Percentiles rank a stretch among this genome's conserved stretches.
phyloP scores from a whole-genome alignment of 768 basidiomycete genomes.

The Boletus insuetus region DNA sequence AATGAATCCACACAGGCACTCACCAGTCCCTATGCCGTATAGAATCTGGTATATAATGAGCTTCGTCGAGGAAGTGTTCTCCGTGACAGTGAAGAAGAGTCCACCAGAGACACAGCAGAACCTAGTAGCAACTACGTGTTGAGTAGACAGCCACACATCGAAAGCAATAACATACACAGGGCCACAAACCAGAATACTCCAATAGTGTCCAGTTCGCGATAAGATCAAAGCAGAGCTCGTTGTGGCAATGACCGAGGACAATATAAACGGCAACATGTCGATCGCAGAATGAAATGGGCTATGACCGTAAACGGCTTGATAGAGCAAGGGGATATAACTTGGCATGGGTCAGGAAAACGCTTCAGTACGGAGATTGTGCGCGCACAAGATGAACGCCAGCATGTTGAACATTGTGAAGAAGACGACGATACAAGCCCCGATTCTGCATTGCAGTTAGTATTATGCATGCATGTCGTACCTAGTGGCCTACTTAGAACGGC shows the following conservation, averaged over 20 bases:
- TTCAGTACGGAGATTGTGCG: background rate
- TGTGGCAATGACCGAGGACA: conserved; percentile 9
- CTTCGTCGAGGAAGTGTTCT: conserved; percentile 2
- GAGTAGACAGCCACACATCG: background rate
- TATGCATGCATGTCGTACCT: background rate
- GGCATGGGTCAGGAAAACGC: background rate
- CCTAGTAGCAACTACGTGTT: background rate
- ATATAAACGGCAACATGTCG: conserved; percentile 21
- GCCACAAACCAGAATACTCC: conserved; percentile 9
- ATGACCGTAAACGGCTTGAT: conserved; percentile 19
- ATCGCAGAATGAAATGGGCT: conserved; percentile 20
- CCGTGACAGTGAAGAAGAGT: conserved; percentile 8
- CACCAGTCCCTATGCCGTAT: conserved; percentile 14
- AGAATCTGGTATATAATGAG: conserved; percentile 12
- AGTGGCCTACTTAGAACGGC: conserved; percentile 8
- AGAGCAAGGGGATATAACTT: conserved; percentile 20
- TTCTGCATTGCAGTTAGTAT: background rate
- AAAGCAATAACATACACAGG: conserved; percentile 8
- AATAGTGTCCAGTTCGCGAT: conserved; percentile 15
- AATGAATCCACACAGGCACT: background rate
- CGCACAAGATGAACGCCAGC: conserved; percentile 9
- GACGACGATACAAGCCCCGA: conserved; percentile 5
- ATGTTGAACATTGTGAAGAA: conserved; percentile 16
- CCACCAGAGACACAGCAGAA: conserved; percentile 13
- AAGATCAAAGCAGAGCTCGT: conserved; percentile 6